A percentile compares a stretch with the other conserved stretches of the same genome.
Evolutionary conservation across 1,284 basidiomycete species (phyloP).

Genomic region (Fomitopsis schrenkii): DNA sequence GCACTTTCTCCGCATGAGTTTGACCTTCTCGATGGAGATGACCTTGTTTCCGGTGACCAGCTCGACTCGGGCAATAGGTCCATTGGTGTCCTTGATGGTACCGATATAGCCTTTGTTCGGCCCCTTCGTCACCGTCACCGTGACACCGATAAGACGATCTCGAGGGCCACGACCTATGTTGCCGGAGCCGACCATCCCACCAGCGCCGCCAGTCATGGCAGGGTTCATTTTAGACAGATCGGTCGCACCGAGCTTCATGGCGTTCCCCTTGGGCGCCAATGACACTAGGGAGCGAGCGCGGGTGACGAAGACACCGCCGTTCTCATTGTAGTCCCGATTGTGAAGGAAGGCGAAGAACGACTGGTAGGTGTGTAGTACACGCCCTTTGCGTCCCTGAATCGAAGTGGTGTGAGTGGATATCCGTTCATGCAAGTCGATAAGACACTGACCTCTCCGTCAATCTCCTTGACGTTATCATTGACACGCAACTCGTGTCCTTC

Average conservation of each 20-base stretch:
- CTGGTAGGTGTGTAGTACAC: conserved; percentile 93
- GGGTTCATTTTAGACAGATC: conserved; percentile 99
- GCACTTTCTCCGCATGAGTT: conserved; percentile 75
- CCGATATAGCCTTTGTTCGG: conserved; percentile 91
- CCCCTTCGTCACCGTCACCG: conserved; percentile 83
- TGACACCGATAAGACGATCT: conserved; percentile 80
- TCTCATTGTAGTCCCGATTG: conserved; percentile 88
- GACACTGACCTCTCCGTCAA: conserved; percentile 76
- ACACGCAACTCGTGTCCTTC: conserved; percentile 81
- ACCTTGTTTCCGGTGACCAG: conserved; percentile 89
- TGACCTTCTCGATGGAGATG: conserved; percentile 81
- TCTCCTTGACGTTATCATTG: conserved; percentile 93
- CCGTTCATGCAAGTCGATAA: neutral
- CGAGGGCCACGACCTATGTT: conserved; percentile 69
- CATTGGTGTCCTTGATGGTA: conserved; percentile 94
- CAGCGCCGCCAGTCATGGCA: conserved; percentile 55
- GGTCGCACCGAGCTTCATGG: conserved; percentile 56
- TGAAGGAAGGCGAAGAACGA: conserved; percentile 93
- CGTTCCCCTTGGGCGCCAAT: conserved; percentile 78
- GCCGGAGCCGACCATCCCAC: conserved; percentile 78
- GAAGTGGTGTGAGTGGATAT: neutral
- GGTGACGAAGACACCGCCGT: conserved; percentile 93
- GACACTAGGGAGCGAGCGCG: conserved; percentile 77
- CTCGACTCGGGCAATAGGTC: conserved; percentile 86
- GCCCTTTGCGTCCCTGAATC: conserved; percentile 79